Conservation (phyloP, 495 filamentous ascomycete species). For the Hamigera avellanea region DNA sequence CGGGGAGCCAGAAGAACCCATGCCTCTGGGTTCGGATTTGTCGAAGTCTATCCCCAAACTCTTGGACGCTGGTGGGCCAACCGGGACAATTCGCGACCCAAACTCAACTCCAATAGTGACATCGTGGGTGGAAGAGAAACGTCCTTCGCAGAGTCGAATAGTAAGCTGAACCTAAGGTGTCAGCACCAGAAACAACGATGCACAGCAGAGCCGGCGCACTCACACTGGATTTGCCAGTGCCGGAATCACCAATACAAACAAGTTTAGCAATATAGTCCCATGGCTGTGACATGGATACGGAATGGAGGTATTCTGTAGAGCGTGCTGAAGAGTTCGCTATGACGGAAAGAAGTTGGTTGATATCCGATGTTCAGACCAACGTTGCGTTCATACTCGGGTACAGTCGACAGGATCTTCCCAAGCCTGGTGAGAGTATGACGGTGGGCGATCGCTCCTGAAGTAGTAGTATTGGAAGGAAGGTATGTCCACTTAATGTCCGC, state of each 20-base stretch:
- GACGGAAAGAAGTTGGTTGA: no score
- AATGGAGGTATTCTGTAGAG: constrained; percentile 5
- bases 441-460: no score
- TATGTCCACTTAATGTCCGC: no score
- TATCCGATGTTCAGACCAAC: no score
- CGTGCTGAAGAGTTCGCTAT: no score
- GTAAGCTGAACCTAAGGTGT: constrained; percentile 46
- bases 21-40: constrained; percentile 6
- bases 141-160: constrained; percentile 92
- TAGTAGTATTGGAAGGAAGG: no score
- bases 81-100: constrained; percentile 84
- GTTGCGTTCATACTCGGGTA: no score
- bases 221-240: constrained; percentile 79
- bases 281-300: constrained; percentile 56
- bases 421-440: no score
- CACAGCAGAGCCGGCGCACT: constrained; percentile 9
- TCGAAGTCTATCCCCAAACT: constrained; percentile 27
- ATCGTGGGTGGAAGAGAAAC: constrained; percentile 85
- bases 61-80: constrained; percentile 57
- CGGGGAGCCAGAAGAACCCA: constrained; percentile 5
- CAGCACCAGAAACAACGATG: not conserved
- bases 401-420: no score
- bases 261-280: constrained; percentile 99
- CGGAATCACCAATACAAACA: constrained; percentile 91
- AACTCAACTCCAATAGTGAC: constrained; percentile 98